Evolutionary conservation across 2,329 filamentous ascomycete genomes (phyloP).

Genomic region (Calonectria crousiana): DNA sequence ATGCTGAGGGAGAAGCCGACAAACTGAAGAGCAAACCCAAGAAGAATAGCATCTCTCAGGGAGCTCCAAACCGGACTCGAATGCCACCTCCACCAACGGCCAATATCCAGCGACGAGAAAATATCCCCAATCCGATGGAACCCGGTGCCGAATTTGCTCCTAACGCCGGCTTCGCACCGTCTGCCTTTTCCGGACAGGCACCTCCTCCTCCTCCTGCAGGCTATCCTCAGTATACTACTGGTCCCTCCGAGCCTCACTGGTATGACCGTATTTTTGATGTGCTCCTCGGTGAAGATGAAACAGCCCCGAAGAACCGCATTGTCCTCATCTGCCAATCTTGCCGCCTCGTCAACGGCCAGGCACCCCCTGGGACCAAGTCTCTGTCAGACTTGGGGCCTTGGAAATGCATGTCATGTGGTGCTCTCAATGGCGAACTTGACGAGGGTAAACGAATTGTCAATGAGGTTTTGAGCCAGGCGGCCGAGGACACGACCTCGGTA

Average conservation of each 20-base stretch:
- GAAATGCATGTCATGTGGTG: constrained; percentile 88
- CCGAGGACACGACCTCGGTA: constrained; percentile 26
- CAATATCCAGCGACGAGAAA: constrained; percentile 65
- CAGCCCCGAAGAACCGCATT: constrained; percentile 88
- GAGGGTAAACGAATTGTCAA: constrained; percentile 80
- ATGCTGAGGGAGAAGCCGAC: constrained; percentile 28
- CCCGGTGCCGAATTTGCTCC: constrained; percentile 77
- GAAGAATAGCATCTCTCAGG: constrained; percentile 28
- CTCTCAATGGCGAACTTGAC: constrained; percentile 84
- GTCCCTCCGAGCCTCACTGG: constrained; percentile 73
- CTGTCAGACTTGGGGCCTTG: constrained; percentile 86
- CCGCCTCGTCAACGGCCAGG: constrained; percentile 93
- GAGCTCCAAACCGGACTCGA: constrained; percentile 55
- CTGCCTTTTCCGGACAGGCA: constrained; percentile 52
- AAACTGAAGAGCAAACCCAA: constrained; percentile 23
- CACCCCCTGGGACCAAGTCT: constrained; percentile 84
- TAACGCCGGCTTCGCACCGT: constrained; percentile 64
- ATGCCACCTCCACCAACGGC: constrained; percentile 72
- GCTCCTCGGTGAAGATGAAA: constrained; percentile 94
- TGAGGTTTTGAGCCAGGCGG: constrained; percentile 63
- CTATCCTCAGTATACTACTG: constrained; percentile 32
- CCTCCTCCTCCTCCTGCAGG: constrained; percentile 17
- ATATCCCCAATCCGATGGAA: constrained; percentile 48
- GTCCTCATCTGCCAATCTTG: constrained; percentile 87
- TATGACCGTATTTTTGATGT: constrained; percentile 95